Conservation (phyloP, 2,329 filamentous ascomycete genomes). For the Penicillium occitanis region DNA sequence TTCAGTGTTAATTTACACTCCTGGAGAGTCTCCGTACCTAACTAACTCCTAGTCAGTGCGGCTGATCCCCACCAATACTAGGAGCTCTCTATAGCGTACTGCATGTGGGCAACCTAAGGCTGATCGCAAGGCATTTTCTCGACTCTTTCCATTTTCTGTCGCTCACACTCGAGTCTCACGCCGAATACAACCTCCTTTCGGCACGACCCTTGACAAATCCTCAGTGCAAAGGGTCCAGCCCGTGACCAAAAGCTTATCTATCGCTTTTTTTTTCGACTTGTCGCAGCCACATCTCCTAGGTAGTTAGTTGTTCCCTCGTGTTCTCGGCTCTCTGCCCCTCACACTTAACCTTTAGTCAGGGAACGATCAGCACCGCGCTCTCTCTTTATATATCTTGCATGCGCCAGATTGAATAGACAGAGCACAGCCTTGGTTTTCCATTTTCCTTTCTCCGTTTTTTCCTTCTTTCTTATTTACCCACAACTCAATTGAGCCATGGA, state of each 20-base stretch:
- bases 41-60: not conserved
- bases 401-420: not conserved
- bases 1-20: not conserved
- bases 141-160: not conserved
- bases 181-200: not conserved
- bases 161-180: not conserved
- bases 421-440: constrained; percentile 14
- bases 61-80: constrained; percentile 5
- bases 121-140: constrained; percentile 23
- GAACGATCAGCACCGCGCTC: constrained; percentile 5
- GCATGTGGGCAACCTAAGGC: constrained; percentile 18
- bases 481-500: constrained; percentile 19
- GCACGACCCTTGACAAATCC: not conserved
- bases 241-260: not conserved
- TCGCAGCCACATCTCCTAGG: constrained; percentile 4
- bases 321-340: constrained; percentile 16
- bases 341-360: not conserved
- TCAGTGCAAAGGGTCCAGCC: not conserved
- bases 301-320: not conserved
- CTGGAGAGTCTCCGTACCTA: not conserved
- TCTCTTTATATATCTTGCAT: not conserved
- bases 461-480: not conserved
- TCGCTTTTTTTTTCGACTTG: not conserved
- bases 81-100: not conserved
- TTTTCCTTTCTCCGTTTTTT: not conserved